phyloP scores from a whole-genome alignment of 177 flowering plant genomes.

The Tripterygium wilfordii region DNA sequence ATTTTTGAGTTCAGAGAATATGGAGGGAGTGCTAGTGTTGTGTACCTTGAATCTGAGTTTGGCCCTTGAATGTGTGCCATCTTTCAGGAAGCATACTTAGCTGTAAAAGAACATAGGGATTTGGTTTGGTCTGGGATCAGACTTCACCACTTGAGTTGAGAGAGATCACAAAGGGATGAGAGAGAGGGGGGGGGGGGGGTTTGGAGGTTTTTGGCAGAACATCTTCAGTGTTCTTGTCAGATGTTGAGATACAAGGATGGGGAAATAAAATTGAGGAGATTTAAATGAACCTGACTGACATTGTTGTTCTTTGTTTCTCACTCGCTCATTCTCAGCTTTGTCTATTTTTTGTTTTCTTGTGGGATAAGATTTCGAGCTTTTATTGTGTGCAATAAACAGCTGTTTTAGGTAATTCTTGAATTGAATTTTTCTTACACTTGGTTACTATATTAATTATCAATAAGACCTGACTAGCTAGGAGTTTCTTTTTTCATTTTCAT shows the following conservation, averaged over 20 bases:
- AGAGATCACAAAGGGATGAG: slow-evolving; percentile 13
- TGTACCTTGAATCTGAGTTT: slow-evolving; percentile 62
- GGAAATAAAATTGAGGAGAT: slow-evolving; percentile 7
- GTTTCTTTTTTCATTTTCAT: no score
- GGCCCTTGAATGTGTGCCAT: slow-evolving; percentile 29
- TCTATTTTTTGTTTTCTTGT: neutral
- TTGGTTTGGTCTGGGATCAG: slow-evolving; percentile 35
- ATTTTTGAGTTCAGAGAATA: slow-evolving; percentile 39
- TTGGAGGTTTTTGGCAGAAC: slow-evolving; percentile 22
- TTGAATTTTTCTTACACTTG: no score
- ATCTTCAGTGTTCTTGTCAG: slow-evolving; percentile 26
- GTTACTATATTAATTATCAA: no score
- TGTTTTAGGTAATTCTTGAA: no score
- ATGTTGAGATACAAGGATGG: slow-evolving; percentile 31
- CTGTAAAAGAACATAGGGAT: slow-evolving; percentile 43
- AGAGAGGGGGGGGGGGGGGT: slow-evolving; percentile 14
- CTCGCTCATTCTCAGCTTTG: neutral
- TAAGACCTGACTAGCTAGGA: no score
- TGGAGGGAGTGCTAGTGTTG: slow-evolving; percentile 28
- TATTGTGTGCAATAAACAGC: slow-evolving; percentile 3
- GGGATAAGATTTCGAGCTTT: slow-evolving; percentile 11
- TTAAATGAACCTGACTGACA: slow-evolving; percentile 22
- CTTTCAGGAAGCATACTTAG: slow-evolving; percentile 37
- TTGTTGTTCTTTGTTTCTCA: slow-evolving; percentile 9
- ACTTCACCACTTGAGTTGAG: no score